phyloP scores from a whole-genome alignment of 2,329 filamentous ascomycete genomes.

The Curvularia eragrostidis region DNA sequence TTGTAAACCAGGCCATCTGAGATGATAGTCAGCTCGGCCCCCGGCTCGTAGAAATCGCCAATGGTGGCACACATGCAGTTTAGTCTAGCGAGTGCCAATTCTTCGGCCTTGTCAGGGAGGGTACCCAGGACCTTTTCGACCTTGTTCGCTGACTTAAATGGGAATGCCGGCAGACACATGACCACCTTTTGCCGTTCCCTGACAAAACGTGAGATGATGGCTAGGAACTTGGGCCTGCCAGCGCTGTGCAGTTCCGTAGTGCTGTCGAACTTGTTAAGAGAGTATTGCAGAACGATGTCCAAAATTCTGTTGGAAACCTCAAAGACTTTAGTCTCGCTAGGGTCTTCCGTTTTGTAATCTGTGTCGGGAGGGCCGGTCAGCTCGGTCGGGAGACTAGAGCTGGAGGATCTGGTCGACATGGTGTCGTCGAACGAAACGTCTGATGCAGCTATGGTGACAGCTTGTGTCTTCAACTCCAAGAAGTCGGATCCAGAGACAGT shows the following conservation, averaged over 20 bases:
- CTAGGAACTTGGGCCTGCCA: constrained; percentile 24
- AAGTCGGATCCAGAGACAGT: too few species aligned
- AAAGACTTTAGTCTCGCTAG: too few species aligned
- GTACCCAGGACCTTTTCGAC: constrained; percentile 60
- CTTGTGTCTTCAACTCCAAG: too few species aligned
- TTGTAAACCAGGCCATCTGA: constrained; percentile 53
- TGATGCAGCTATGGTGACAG: too few species aligned
- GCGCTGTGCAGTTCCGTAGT: constrained; percentile 18
- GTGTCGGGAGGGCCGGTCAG: too few species aligned
- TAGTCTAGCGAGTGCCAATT: constrained; percentile 51
- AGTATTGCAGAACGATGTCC: constrained; percentile 31
- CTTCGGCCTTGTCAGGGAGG: constrained; percentile 53
- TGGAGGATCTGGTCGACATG: too few species aligned
- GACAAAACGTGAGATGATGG: constrained; percentile 24
- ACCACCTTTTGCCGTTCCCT: background rate
- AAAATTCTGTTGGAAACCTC: constrained; percentile 15
- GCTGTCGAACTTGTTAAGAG: constrained; percentile 36
- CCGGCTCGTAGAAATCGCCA: constrained; percentile 42
- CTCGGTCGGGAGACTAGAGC: too few species aligned
- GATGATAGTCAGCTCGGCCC: constrained; percentile 49
- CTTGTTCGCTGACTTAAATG: constrained; percentile 66
- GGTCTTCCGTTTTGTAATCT: too few species aligned
- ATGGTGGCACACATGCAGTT: constrained; percentile 52
- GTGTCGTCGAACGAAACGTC: too few species aligned
- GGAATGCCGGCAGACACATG: constrained; percentile 60